phyloP scores from a whole-genome alignment of 257 asterid genomes.

The Solanum sitiens region DNA sequence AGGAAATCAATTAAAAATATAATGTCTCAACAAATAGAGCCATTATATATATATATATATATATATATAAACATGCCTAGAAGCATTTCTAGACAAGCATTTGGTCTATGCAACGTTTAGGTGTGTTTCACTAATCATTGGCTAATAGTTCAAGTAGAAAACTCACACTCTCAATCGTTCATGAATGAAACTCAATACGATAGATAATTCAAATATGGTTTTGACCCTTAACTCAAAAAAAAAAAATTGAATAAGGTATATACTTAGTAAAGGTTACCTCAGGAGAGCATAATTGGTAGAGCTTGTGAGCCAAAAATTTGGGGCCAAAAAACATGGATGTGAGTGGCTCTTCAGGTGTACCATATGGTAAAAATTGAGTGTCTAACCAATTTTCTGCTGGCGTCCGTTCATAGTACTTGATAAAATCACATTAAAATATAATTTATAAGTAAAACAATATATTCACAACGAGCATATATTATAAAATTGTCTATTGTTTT shows the following conservation, averaged over 20 bases:
- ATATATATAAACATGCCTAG: too few species aligned
- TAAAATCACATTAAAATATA: not conserved
- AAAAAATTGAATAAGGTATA: not conserved
- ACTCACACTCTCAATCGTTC: too few species aligned
- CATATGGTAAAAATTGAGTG: slow-evolving; percentile 24
- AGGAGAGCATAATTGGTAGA: slow-evolving; percentile 18
- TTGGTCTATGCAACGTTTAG: too few species aligned
- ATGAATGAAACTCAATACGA: too few species aligned
- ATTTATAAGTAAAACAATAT: not conserved
- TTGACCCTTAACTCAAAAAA: not conserved
- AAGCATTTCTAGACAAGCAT: too few species aligned
- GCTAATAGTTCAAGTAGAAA: too few species aligned
- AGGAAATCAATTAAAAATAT: too few species aligned
- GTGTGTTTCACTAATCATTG: too few species aligned
- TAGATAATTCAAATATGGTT: too few species aligned
- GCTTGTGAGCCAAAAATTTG: slow-evolving; percentile 7
- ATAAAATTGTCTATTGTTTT: not conserved
- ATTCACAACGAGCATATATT: not conserved
- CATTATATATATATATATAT: too few species aligned
- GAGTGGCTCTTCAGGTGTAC: slow-evolving; percentile 22
- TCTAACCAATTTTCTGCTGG: slow-evolving; percentile 34
- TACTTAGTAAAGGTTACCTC: slow-evolving; percentile 16
- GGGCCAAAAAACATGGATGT: slow-evolving; percentile 31
- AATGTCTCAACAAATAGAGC: too few species aligned
- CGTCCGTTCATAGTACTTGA: slow-evolving; percentile 14